Base-by-base conservation (phyloP, 768 basidiomycete species). In the Tulasnella sp. region DNA sequence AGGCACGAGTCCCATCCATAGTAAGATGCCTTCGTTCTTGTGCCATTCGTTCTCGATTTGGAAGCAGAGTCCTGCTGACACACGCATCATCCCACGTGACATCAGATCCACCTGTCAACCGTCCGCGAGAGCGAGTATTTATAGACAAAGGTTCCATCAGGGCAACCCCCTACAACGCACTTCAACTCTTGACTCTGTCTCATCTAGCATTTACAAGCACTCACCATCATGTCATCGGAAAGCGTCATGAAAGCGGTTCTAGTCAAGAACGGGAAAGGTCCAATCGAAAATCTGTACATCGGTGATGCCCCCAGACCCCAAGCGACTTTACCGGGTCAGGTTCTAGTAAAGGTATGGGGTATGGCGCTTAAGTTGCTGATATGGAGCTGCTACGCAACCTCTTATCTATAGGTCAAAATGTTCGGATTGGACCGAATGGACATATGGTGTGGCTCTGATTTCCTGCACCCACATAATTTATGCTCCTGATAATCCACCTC, bases 341-440 rank as follows among this genome's bases (percentile, higher is more conserved):
- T 95, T 1, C 87, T 95, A n/a, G 92, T 97, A 76, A 93, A 95
- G 89, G 95, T 91, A 81, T 71, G 87, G 78, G 5, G 38, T 14
- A 6, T 27, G 73, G 24, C 1, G 44, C 18, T 8, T 18, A 19
- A 46, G 16, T 6, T 16, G 44, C 39, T 40, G 4, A 10, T 52
- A 40, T 7, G 21, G 24, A n/a, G 21, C 9, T 24, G 71, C 72
- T 8, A 39, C 34, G 8, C 31, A 48, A 71, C 44, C 24, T 39
- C 46, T 62, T 39, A 4, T 68, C 7, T 34, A 21, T 81, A 94
- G 93, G 88, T 94, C 83, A 90, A 90, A 84, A 92, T 92, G 1
- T 96, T 97, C 84, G 94, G 94, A n/a, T 85, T 97, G 80, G 97
- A 97, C 85, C 89, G 96, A 40, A 92, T 94, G 94, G 95, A 97